Conservation (phyloP, 2,329 filamentous ascomycete genomes). For the Scedosporium apiospermum region DNA sequence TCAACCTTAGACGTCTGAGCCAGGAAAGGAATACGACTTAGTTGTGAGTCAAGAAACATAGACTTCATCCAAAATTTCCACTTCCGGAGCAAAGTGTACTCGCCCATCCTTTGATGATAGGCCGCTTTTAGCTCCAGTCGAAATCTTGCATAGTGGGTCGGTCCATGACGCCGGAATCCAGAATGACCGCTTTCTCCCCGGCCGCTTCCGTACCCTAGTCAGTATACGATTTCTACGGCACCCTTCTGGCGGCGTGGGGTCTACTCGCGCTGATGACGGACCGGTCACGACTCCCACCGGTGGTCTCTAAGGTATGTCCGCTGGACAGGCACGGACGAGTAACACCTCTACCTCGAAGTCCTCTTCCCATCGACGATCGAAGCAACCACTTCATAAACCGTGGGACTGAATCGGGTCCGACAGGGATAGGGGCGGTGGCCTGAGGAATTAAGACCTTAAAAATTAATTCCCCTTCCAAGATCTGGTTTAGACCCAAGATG, state of each 20-base stretch:
- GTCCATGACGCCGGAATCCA: conserved; percentile 11
- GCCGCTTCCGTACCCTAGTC: conserved; percentile 26
- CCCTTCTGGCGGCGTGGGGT: conserved; percentile 28
- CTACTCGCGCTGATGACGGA: conserved; percentile 12
- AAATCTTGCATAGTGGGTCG: conserved; percentile 22
- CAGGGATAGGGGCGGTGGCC: not conserved
- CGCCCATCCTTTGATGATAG: not conserved
- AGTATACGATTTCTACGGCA: conserved; percentile 33
- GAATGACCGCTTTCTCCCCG: conserved; percentile 24
- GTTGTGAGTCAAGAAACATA: not conserved
- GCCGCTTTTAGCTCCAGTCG: conserved; percentile 29
- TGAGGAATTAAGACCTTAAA: not conserved
- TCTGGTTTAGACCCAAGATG: no score
- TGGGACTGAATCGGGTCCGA: no score
- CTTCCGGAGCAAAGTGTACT: not conserved
- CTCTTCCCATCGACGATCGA: no score
- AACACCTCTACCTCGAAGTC: no score
- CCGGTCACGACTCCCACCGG: conserved; percentile 15
- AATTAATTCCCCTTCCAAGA: not conserved
- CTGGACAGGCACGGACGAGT: conserved; percentile 7
- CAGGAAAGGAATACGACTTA: no score
- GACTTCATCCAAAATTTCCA: not conserved
- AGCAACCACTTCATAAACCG: no score
- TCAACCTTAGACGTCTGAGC: no score
- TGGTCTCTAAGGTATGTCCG: conserved; percentile 18